These are phyloP conservation scores for Camellia lanceoleosa DNA, from an alignment of 148 eudicot genomes.

Conservation along the genomic window DNA sequence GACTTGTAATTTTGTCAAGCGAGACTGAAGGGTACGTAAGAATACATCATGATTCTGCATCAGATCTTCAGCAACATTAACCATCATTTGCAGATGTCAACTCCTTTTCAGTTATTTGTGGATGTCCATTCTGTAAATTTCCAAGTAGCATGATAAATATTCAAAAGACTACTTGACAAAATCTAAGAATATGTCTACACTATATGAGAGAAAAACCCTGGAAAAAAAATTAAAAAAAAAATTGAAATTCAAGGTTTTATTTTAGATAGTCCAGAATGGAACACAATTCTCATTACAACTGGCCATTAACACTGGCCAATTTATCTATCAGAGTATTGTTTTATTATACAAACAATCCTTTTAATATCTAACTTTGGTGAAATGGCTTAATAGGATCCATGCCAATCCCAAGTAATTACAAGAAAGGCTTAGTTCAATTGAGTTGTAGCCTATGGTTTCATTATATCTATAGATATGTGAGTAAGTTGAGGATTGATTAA, in stretches of 20 bases:
- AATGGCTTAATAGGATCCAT: no score
- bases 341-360: no score
- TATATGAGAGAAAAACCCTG: not conserved
- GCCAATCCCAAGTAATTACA: no score
- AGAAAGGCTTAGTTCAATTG: no score
- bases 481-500: not conserved
- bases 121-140: constrained; percentile 52
- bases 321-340: no score
- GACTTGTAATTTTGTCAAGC: constrained; percentile 71
- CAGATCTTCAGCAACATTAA: constrained; percentile 47
- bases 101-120: constrained; percentile 47
- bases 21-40: constrained; percentile 69
- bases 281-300: no score
- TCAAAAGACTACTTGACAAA: not conserved
- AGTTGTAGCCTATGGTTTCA: not conserved
- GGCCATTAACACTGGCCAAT: no score
- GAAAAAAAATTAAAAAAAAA: not conserved
- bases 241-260: not conserved
- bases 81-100: constrained; percentile 32
- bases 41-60: constrained; percentile 80
- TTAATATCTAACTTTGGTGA: no score
- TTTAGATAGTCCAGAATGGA: not conserved
- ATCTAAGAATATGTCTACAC: not conserved
- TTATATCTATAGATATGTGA: no score
- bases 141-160: constrained; percentile 8